phyloP scores from a whole-genome alignment of 768 basidiomycete genomes.

The Lactifluus volemus region DNA sequence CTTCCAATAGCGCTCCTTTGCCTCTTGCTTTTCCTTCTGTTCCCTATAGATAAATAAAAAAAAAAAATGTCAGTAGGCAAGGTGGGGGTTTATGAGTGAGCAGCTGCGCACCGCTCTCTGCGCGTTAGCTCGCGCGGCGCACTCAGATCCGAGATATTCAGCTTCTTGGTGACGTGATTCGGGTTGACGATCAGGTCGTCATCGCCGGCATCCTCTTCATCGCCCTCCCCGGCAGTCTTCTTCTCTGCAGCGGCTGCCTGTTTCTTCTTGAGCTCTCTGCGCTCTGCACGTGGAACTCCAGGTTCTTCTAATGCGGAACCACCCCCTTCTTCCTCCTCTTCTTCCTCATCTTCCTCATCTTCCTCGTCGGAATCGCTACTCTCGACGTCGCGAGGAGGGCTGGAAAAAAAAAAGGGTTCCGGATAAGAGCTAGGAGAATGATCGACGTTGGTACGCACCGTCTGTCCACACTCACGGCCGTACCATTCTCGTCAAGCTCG shows the following conservation, averaged over 20 bases:
- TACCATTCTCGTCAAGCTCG: constrained; percentile 24
- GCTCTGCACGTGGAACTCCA: constrained; percentile 63
- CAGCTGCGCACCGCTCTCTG: constrained; percentile 44
- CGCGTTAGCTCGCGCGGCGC: constrained; percentile 54
- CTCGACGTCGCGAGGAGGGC: constrained; percentile 3
- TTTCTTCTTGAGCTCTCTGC: constrained; percentile 79
- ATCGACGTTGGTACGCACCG: constrained; percentile 3
- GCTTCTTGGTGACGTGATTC: constrained; percentile 63
- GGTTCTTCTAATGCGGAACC: constrained; percentile 28
- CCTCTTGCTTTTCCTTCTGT: constrained; percentile 86
- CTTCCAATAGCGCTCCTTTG: constrained; percentile 84
- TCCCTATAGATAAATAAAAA: constrained; percentile 44
- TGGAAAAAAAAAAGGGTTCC: neutral
- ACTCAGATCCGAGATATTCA: constrained; percentile 69
- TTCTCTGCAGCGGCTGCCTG: constrained; percentile 27
- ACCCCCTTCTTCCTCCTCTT: constrained; percentile 30
- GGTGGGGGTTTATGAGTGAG: neutral
- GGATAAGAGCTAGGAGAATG: neutral
- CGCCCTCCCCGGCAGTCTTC: constrained; percentile 26
- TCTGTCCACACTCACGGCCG: constrained; percentile 21
- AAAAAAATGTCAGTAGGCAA: neutral
- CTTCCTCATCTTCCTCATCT: constrained; percentile 37
- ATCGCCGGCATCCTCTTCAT: constrained; percentile 47
- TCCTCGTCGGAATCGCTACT: constrained; percentile 28
- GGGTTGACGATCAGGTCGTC: constrained; percentile 72